phyloP scores from a whole-genome alignment of 2,329 filamentous ascomycete genomes.

The Phyllosticta ampelicida region DNA sequence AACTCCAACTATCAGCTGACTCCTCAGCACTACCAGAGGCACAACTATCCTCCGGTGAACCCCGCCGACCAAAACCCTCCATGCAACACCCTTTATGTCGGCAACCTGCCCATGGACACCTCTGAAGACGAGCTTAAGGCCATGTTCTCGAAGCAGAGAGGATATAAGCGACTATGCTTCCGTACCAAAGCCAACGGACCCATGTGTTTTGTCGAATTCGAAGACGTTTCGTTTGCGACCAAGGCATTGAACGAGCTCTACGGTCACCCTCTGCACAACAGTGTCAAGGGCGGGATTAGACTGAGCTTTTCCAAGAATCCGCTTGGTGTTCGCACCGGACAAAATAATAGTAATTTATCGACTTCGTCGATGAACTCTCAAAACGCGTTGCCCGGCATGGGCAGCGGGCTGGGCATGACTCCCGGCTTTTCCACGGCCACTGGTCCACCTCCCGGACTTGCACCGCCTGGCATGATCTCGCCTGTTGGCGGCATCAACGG shows the following conservation, averaged over 20 bases:
- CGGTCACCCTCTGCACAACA: conserved; percentile 77
- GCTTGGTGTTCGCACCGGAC: conserved; percentile 75
- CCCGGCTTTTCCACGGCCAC: conserved; percentile 55
- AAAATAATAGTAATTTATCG: conserved; percentile 45
- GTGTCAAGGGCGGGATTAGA: conserved; percentile 86
- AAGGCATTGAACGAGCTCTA: conserved; percentile 86
- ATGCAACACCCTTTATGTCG: conserved; percentile 95
- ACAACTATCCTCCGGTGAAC: conserved; percentile 75
- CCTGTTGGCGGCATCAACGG: conserved; percentile 20
- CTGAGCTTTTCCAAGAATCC: conserved; percentile 97
- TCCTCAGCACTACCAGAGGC: conserved; percentile 47
- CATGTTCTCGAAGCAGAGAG: conserved; percentile 83
- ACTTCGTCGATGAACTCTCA: conserved; percentile 39
- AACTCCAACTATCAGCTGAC: conserved; percentile 46
- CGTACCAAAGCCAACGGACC: conserved; percentile 89
- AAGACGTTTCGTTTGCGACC: conserved; percentile 83
- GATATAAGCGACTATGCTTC: conserved; percentile 92
- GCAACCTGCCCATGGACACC: conserved; percentile 87
- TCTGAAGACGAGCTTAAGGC: conserved; percentile 92
- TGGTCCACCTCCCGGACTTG: conserved; percentile 74
- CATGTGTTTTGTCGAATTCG: conserved; percentile 99
- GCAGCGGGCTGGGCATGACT: conserved; percentile 41
- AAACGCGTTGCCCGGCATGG: conserved; percentile 47
- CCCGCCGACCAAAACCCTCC: conserved; percentile 94
- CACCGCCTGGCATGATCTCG: conserved; percentile 57